Base-by-base conservation (phyloP, 352 stramenopile species). In the Globisporangium megalacanthum region DNA sequence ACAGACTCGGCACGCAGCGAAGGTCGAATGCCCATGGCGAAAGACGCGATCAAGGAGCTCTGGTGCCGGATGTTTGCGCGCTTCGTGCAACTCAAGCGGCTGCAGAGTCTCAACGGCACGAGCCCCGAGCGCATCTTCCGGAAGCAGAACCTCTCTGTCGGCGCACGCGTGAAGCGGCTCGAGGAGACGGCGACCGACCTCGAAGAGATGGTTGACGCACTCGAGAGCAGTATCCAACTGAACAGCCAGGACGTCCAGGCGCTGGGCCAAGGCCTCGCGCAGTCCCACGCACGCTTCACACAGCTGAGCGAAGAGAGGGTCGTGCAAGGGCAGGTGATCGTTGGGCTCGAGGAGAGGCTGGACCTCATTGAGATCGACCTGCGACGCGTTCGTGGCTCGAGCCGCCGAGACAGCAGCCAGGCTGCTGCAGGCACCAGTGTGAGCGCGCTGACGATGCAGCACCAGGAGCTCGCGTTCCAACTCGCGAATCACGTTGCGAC, bases 71-170 rank as follows among this genome's bases (percentile, higher is more conserved):
- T 88, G 33, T 79, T 89, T 19, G 46, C 46, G 15, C 79, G 74
- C 20, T 71, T 88, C 31, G 61, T 89, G 20, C 77, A 84, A 45
- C 44, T 89, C 49, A 61, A 72, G 49, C 75, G 79, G 1, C 57
- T 89, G 20, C 73, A 84, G 31, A 68, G 73, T 36, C 65, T 88
- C 46, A 78, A 77, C 20, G 77, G 75, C 25, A 54, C 72, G 10
- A 83, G 67, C 29, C 61, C 72, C 13, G 77, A 88, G 31, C 70
- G 69, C 55, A 57, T 88, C 0, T 87, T 87, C 58, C 75, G 72
- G 11, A 77, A 72, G 45, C 63, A 86, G 35, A 79, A 86, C 54
- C 70, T 83, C 10, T 88, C 80, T 4, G 83, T 90, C 60, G 80
- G 80, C 1, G 69, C 74, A 10, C 77, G 77, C 3, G 72, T 90